A percentile compares a stretch with the other conserved stretches of the same genome.
Conservation (phyloP, 768 basidiomycete species). For the Boletales sp. region DNA sequence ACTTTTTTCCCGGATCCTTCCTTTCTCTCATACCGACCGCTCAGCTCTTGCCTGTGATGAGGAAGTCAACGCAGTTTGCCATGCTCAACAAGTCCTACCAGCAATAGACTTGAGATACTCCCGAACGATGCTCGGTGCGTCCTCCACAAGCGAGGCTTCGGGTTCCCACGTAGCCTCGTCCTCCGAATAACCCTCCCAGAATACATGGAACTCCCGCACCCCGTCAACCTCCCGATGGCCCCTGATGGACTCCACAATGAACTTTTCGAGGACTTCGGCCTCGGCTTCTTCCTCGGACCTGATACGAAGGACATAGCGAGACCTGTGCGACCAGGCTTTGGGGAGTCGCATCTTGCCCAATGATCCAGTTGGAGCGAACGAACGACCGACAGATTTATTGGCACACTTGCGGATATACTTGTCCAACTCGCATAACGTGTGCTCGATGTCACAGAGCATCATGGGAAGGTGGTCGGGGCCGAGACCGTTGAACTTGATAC, state of each 20-base stretch:
- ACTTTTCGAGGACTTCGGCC: conserved; percentile 37
- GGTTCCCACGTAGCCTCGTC: conserved; percentile 60
- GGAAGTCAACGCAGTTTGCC: background rate
- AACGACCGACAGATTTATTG: conserved; percentile 30
- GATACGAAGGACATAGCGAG: conserved; percentile 41
- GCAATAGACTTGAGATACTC: conserved; percentile 33
- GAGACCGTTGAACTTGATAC: conserved; percentile 49
- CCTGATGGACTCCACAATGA: conserved; percentile 37
- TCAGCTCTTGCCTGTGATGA: conserved; percentile 4
- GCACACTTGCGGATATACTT: conserved; percentile 59
- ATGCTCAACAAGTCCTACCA: conserved; percentile 6
- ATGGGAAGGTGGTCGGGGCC: conserved; percentile 49
- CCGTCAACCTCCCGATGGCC: conserved; percentile 36
- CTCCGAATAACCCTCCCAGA: conserved; percentile 54
- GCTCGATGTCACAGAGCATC: conserved; percentile 72
- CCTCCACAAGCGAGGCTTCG: conserved; percentile 40
- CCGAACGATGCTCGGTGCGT: conserved; percentile 44
- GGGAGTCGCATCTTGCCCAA: conserved; percentile 37
- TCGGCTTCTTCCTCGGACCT: conserved; percentile 32
- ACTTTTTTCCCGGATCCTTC: conserved; percentile 6
- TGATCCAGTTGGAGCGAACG: conserved; percentile 32
- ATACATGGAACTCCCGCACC: conserved; percentile 43
- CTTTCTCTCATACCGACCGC: background rate
- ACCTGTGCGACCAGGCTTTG: conserved; percentile 53
- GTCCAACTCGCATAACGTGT: conserved; percentile 75